Evolutionary conservation across 306 rosid species (phyloP).

Genomic region (Gynostemma pentaphyllum): DNA sequence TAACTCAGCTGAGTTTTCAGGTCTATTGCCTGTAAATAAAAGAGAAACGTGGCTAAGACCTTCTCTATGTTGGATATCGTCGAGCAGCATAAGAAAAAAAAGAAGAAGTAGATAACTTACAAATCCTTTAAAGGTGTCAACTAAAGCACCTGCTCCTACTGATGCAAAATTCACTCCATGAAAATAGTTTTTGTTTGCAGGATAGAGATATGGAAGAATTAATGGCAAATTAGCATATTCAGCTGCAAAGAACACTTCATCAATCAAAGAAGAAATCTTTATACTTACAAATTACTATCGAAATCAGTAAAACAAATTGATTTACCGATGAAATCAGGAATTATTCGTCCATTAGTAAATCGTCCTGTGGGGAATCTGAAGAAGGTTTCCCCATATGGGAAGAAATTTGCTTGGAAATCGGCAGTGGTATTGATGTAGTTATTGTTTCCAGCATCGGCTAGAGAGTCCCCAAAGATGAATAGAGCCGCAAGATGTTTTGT

Average conservation of each 20-base stretch:
- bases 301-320: background rate
- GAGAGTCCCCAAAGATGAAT: constrained; percentile 30
- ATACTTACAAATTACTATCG: background rate
- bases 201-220: constrained; percentile 19
- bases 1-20: constrained; percentile 27
- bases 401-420: constrained; percentile 13
- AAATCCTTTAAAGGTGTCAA: constrained; percentile 27
- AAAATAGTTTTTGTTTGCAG: background rate
- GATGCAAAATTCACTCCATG: constrained; percentile 32
- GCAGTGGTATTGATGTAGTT: constrained; percentile 21
- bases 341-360: constrained; percentile 30
- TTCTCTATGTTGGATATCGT: background rate
- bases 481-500: constrained; percentile 13
- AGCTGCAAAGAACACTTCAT: constrained; percentile 13
- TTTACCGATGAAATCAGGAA: constrained; percentile 42
- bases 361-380: constrained; percentile 39
- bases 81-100: background rate
- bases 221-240: constrained; percentile 15
- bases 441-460: constrained; percentile 31
- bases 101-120: constrained; percentile 16
- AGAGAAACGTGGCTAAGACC: background rate
- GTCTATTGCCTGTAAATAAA: constrained; percentile 23
- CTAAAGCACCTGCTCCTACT: constrained; percentile 21
- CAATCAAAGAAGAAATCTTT: background rate
- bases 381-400: constrained; percentile 43